phyloP scores from a whole-genome alignment of 1,284 basidiomycete genomes.

The Trametes pubescens region DNA sequence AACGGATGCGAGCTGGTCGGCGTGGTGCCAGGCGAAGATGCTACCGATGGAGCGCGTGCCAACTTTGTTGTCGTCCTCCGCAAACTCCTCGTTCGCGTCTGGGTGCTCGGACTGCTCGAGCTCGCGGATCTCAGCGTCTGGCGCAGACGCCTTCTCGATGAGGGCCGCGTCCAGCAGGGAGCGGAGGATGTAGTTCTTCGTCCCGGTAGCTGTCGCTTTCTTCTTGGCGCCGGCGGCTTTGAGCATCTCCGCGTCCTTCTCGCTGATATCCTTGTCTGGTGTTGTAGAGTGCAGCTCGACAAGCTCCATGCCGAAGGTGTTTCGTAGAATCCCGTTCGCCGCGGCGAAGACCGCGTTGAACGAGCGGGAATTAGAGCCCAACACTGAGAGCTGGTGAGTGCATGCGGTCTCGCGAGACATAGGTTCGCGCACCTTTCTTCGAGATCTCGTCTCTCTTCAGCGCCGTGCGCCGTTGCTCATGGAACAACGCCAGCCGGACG shows the following conservation, averaged over 20 bases:
- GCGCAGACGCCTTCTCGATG: conserved; percentile 63
- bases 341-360: conserved; percentile 65
- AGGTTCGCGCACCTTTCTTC: conserved; percentile 67
- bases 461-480: conserved; percentile 66
- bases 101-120: conserved; percentile 59
- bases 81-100: conserved; percentile 57
- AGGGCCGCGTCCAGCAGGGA: conserved; percentile 51
- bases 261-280: conserved; percentile 47
- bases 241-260: conserved; percentile 55
- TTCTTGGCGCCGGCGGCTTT: conserved; percentile 64
- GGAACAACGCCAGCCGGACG: conserved; percentile 77
- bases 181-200: conserved; percentile 80
- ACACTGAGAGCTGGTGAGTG: conserved; percentile 50
- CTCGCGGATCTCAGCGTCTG: conserved; percentile 63
- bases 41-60: conserved; percentile 59
- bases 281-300: conserved; percentile 75
- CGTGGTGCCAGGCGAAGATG: conserved; percentile 71
- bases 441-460: conserved; percentile 78
- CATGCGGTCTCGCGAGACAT: background rate
- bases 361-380: conserved; percentile 61
- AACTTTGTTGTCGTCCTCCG: conserved; percentile 49
- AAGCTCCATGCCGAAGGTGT: conserved; percentile 78
- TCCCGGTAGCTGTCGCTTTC: conserved; percentile 61
- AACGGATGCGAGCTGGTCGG: conserved; percentile 67
- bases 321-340: conserved; percentile 66